phyloP scores from a whole-genome alignment of 805 yeast genomes.

The Candida railenensis region DNA sequence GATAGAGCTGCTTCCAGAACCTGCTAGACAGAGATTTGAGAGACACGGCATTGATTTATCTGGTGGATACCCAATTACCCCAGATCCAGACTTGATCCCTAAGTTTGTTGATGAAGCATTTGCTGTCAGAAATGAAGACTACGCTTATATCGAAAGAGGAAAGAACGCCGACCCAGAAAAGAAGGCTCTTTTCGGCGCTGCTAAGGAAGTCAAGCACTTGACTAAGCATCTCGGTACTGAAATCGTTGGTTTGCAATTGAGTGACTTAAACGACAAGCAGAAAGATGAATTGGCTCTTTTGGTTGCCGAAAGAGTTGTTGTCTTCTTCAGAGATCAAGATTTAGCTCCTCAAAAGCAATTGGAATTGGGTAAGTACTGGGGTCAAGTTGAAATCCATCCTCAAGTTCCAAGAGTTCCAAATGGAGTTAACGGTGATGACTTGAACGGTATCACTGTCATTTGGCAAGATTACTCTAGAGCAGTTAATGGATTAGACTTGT shows the following conservation, averaged over 20 bases:
- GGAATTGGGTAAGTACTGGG: constrained; percentile 27
- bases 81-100: constrained; percentile 21
- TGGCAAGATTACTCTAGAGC: constrained; percentile 38
- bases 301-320: constrained; percentile 29
- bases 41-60: constrained; percentile 25
- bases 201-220: constrained; percentile 26
- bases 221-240: constrained; percentile 28
- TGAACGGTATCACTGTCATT: constrained; percentile 37
- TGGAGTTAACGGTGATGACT: constrained; percentile 11
- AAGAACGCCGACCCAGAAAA: constrained; percentile 32
- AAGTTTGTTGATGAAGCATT: constrained; percentile 29
- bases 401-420: constrained; percentile 25
- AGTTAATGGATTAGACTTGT: constrained; percentile 24
- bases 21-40: constrained; percentile 22
- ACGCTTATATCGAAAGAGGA: constrained; percentile 26
- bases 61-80: constrained; percentile 25
- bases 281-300: constrained; percentile 29
- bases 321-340: constrained; percentile 31
- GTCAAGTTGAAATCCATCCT: constrained; percentile 29
- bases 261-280: constrained; percentile 24
- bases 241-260: constrained; percentile 28
- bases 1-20: constrained; percentile 20
- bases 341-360: constrained; percentile 31
- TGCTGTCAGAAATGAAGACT: constrained; percentile 19
- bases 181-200: constrained; percentile 27